Percentiles rank a stretch among this genome's conserved stretches.
phyloP scores from a whole-genome alignment of 805 yeast species.

The Ogataea henricii region DNA sequence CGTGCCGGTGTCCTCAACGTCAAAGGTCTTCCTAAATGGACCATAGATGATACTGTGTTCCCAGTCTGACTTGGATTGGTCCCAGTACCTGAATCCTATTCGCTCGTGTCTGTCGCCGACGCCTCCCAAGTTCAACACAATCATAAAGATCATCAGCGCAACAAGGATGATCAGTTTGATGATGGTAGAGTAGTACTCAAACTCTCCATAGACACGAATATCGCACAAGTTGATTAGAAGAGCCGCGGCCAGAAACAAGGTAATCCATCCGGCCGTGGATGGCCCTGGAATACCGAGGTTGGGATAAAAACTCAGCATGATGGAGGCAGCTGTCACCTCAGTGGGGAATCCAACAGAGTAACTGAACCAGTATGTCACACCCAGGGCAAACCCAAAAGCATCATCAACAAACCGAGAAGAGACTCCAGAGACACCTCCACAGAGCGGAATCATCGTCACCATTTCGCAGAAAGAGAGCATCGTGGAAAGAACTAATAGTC shows the following conservation, averaged over 20 bases:
- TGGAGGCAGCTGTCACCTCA: conserved; percentile 78
- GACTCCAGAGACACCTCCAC: conserved; percentile 75
- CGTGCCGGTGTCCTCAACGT: conserved; percentile 59
- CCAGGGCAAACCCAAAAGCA: conserved; percentile 73
- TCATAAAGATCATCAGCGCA: conserved; percentile 60
- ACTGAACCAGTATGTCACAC: conserved; percentile 73
- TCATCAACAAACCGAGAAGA: conserved; percentile 76
- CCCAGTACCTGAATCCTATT: conserved; percentile 77
- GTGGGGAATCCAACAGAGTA: conserved; percentile 75
- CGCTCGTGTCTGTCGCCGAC: conserved; percentile 43
- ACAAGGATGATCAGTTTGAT: conserved; percentile 56
- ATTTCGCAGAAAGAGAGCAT: conserved; percentile 79
- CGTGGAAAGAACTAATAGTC: conserved; percentile 64
- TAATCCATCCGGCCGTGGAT: conserved; percentile 67
- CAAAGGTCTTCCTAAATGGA: conserved; percentile 71
- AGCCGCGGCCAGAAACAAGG: conserved; percentile 53
- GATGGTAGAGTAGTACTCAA: conserved; percentile 64
- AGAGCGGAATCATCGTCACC: conserved; percentile 77
- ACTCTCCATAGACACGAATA: conserved; percentile 73
- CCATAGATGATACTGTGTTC: conserved; percentile 59
- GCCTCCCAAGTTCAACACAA: conserved; percentile 63
- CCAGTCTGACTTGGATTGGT: conserved; percentile 48
- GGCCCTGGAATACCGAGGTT: conserved; percentile 51
- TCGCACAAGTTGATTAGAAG: conserved; percentile 60
- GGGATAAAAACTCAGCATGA: conserved; percentile 70